A percentile compares a stretch with the other conserved stretches of the same genome.
These are phyloP conservation scores for Colletotrichum tanaceti DNA, from an alignment of 2,329 filamentous ascomycete genomes.

Conservation along the genomic window DNA sequence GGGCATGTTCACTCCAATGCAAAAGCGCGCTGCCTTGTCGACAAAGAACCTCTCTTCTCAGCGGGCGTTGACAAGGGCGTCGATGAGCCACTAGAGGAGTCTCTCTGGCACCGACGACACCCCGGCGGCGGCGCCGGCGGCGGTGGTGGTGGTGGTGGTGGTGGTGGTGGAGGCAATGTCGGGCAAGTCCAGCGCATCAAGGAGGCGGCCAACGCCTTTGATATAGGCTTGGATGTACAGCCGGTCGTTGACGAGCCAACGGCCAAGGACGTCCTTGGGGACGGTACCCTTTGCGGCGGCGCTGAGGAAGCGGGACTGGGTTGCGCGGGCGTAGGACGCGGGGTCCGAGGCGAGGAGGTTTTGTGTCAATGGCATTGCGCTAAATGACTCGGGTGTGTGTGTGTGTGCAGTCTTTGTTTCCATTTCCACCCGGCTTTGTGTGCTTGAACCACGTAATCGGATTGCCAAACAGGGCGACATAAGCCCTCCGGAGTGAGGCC, in stretches of 20 bases:
- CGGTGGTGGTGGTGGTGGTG: no score
- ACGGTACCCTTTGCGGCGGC: constrained; percentile 73
- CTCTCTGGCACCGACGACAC: constrained; percentile 46
- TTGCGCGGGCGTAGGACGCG: constrained; percentile 64
- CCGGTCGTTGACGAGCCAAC: constrained; percentile 79
- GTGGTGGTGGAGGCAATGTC: constrained; percentile 39
- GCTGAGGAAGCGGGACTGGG: constrained; percentile 73
- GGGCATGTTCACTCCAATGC: constrained; percentile 60
- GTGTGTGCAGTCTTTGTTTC: background rate
- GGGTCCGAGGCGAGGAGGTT: constrained; percentile 65
- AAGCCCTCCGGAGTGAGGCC: background rate
- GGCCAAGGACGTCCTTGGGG: constrained; percentile 64
- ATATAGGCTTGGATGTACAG: constrained; percentile 79
- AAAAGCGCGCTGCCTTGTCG: constrained; percentile 70
- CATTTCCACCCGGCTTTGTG: background rate
- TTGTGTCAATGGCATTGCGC: constrained; percentile 57
- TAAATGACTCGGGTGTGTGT: background rate
- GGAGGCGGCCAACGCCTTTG: constrained; percentile 72
- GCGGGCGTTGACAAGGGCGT: constrained; percentile 73
- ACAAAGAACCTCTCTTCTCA: constrained; percentile 77
- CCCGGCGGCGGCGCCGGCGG: constrained; percentile 22
- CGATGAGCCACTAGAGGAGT: constrained; percentile 71
- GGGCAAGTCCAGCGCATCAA: constrained; percentile 70
- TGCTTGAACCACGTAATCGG: background rate
- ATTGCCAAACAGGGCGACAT: background rate